phyloP scores from a whole-genome alignment of 371 early-diverging fungal genomes.

The Encephalitozoon romaleae region DNA sequence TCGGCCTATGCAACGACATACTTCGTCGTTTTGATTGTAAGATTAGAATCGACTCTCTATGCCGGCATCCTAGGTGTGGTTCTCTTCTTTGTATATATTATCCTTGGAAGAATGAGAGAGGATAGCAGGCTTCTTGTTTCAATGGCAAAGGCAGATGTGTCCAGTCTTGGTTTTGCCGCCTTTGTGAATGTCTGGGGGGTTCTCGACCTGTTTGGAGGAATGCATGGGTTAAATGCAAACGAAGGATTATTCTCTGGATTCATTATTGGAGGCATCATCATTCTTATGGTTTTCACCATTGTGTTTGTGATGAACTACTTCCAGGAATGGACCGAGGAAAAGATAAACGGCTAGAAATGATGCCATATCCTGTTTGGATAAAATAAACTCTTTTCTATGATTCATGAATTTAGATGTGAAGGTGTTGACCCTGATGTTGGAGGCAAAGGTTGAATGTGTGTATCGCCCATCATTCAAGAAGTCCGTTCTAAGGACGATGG shows the following conservation, averaged over 20 bases:
- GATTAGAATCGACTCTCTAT: neutral
- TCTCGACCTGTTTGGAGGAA: neutral
- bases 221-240: neutral
- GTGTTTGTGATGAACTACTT: neutral
- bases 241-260: neutral
- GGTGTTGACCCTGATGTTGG: neutral
- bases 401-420: neutral
- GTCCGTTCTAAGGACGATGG: neutral
- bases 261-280: neutral
- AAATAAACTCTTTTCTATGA: neutral
- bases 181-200: neutral
- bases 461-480: neutral
- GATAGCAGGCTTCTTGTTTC: neutral
- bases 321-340: neutral
- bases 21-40: neutral
- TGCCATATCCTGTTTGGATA: neutral
- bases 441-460: neutral
- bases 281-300: neutral
- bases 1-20: neutral
- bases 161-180: neutral
- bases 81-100: neutral
- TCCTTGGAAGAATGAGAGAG: neutral
- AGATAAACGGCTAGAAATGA: neutral
- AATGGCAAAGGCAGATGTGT: neutral
- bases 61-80: neutral